Evolutionary conservation across 768 basidiomycete species (phyloP).

Genomic region (Symmetrospora coprosmae): DNA sequence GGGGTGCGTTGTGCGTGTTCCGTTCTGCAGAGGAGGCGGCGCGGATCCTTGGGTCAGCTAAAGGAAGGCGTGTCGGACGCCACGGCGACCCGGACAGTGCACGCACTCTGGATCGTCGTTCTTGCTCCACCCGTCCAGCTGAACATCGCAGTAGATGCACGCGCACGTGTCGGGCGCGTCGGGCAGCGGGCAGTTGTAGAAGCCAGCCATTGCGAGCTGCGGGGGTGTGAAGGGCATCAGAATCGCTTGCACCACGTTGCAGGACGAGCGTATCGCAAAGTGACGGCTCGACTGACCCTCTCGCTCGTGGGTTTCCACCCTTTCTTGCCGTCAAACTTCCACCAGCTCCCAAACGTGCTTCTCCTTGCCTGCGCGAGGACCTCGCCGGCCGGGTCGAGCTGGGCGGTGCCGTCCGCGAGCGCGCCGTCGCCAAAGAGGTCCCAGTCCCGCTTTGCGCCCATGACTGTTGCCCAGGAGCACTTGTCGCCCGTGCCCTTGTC

Average conservation of each 20-base stretch:
- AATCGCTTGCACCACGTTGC: no score
- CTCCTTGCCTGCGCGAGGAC: not conserved
- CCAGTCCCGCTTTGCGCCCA: slow-evolving; percentile 29
- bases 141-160: slow-evolving; percentile 69
- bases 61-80: no score
- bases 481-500: slow-evolving; percentile 66
- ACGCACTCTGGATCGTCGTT: slow-evolving; percentile 78
- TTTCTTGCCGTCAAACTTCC: slow-evolving; percentile 30
- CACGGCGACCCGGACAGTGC: no score
- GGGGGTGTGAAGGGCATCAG: slow-evolving; percentile 9
- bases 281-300: slow-evolving; percentile 47
- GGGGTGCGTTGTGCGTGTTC: slow-evolving; percentile 14
- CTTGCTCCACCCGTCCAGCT: slow-evolving; percentile 71
- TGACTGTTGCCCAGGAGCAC: slow-evolving; percentile 54
- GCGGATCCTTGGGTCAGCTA: no score
- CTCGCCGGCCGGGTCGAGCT: slow-evolving; percentile 19
- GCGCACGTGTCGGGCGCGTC: slow-evolving; percentile 63
- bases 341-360: slow-evolving; percentile 23
- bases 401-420: not conserved
- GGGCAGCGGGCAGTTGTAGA: slow-evolving; percentile 57
- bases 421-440: not conserved
- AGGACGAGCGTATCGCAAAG: no score
- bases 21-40: no score
- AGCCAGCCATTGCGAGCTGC: slow-evolving; percentile 77
- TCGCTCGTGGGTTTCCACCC: slow-evolving; percentile 57